Evolutionary conservation across 805 yeast genomes (phyloP), one percentile per base, ranked within the genome.

Genomic region (Saccharomycopsis amapae): DNA sequence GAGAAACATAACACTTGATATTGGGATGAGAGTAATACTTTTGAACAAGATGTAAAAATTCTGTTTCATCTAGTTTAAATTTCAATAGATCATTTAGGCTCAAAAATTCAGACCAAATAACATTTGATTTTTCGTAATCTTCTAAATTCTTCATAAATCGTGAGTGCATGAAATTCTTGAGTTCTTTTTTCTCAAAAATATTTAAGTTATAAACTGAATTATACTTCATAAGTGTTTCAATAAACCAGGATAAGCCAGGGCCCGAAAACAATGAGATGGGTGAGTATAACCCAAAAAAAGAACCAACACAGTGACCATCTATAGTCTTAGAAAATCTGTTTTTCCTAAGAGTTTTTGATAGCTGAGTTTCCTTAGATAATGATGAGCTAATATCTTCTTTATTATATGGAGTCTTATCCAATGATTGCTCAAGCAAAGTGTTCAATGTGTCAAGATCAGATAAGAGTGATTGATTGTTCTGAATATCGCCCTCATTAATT

Each of bases 211-310:
- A 39, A 19, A 15, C 28, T 3, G 17, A 7, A 30, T 3, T 39
- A 12, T 39, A 26, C 12, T 39, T 23, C 25, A 9, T 15, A 9
- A 39, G 24, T 30, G 23, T 39, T 10, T 28, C 42, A 30, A 30
- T 17, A 39, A 39, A 39, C 42, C 42, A 39, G 22, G 28, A 28
- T 19, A 39, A 28, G 25, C 42, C 42, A 39, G 28, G 26, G 20
- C 32, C 35, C 22, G 42, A 39, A 10, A 39, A 18, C 20, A 39
- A 13, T 2, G 42, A 39, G 42, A 23, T 17, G 36, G 23, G 42
- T 19, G 42, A 39, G 19, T 39, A 39, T 39, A 39, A 15, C 9
- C 42, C 42, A 30, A 39, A 39, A 39, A 39, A 30, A 9, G 35
- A 19, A 20, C 13, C 13, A 15, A 28, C 13, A 17, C 13, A 28